These are phyloP conservation scores for Hanseniaspora osmophila DNA, from an alignment of 805 yeast genomes.

Conservation along the genomic window DNA sequence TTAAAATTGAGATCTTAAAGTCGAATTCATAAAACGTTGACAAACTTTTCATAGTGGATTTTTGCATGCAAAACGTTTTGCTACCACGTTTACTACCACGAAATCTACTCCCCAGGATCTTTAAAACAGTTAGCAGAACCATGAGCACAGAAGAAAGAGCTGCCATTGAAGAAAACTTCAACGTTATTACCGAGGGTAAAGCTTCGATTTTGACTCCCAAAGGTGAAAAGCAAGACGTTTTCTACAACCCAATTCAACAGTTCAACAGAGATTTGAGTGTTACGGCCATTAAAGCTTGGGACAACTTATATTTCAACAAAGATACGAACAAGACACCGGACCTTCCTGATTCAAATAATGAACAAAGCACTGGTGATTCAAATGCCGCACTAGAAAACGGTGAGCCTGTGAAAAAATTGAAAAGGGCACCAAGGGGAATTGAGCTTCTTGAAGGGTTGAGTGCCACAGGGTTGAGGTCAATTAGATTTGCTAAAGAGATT, in stretches of 20 bases:
- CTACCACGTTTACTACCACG: not conserved
- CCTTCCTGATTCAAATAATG: not conserved
- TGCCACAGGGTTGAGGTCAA: conserved; percentile 90
- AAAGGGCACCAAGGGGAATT: conserved; percentile 29
- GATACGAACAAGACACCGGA: conserved; percentile 15
- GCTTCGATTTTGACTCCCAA: conserved; percentile 76
- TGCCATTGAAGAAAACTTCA: conserved; percentile 19
- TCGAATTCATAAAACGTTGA: too few relatives aligned
- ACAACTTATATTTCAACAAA: conserved; percentile 34
- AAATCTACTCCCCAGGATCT: not conserved
- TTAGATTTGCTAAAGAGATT: conserved; percentile 84
- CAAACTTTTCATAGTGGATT: too few relatives aligned
- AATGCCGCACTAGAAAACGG: not conserved
- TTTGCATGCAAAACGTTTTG: not conserved
- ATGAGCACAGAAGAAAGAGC: not conserved
- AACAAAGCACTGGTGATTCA: too few relatives aligned
- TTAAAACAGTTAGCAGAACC: not conserved
- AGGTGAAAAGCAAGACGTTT: conserved; percentile 54
- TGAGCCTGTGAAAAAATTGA: conserved; percentile 1
- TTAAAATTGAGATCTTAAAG: too few relatives aligned
- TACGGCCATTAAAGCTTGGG: conserved; percentile 77
- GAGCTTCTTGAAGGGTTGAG: conserved; percentile 73
- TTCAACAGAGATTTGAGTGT: conserved; percentile 87
- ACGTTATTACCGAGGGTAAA: conserved; percentile 55
- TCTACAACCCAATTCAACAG: conserved; percentile 93